phyloP scores from a whole-genome alignment of 2,329 filamentous ascomycete genomes.

The Fusarium coffeatum region DNA sequence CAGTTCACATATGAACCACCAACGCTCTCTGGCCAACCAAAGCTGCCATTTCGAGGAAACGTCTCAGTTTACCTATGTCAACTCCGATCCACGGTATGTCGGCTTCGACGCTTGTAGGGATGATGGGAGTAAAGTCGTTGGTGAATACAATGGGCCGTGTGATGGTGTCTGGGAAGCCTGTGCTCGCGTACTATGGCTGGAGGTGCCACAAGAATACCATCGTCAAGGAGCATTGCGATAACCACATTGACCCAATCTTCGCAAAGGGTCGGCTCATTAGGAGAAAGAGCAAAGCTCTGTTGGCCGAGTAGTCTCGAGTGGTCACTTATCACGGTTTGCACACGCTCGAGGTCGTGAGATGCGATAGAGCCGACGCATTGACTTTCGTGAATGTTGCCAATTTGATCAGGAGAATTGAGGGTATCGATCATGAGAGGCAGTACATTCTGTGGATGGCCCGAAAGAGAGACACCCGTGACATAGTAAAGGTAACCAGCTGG shows the following conservation, averaged over 20 bases:
- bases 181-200: background rate
- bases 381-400: conserved; percentile 25
- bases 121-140: conserved; percentile 40
- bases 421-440: conserved; percentile 22
- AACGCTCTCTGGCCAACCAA: background rate
- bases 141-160: conserved; percentile 37
- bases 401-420: conserved; percentile 1
- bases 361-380: conserved; percentile 39
- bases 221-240: conserved; percentile 19
- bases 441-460: background rate
- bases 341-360: conserved; percentile 26
- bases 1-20: background rate
- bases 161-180: conserved; percentile 36
- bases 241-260: conserved; percentile 26
- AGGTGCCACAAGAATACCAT: conserved; percentile 31
- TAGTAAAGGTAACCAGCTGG: conserved; percentile 27
- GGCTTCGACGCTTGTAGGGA: conserved; percentile 36
- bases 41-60: background rate
- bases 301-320: conserved; percentile 5
- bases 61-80: background rate
- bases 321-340: conserved; percentile 27
- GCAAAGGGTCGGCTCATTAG: conserved; percentile 4
- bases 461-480: background rate
- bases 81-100: conserved; percentile 1
- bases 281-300: background rate